Conservation (phyloP, 192 early-diverging fungal species). For the Backusella sp. region DNA sequence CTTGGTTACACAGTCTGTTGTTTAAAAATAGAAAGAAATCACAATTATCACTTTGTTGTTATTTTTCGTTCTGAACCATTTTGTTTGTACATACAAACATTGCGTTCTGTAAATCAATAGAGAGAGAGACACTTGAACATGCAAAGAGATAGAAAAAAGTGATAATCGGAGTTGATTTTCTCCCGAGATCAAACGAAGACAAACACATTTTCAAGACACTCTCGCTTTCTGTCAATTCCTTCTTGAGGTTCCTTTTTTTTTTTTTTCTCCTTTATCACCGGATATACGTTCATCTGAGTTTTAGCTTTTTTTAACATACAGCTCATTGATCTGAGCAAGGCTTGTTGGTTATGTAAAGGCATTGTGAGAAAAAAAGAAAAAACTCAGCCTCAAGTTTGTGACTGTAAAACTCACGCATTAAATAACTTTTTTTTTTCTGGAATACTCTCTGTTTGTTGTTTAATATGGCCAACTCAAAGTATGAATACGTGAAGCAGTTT, state of each 20-base stretch:
- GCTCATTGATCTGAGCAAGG: not conserved
- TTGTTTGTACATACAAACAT: not conserved
- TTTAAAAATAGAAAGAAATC: not conserved
- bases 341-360: not conserved
- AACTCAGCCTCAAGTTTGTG: not conserved
- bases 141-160: not conserved
- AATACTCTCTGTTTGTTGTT: not conserved
- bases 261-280: not conserved
- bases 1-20: not conserved
- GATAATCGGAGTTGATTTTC: not conserved
- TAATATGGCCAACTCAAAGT: constrained; percentile 92
- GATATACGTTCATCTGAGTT: not conserved
- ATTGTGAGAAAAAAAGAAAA: no score
- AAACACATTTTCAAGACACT: not conserved
- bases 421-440: not conserved
- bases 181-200: not conserved
- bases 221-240: not conserved
- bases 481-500: constrained; percentile 89
- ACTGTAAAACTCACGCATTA: not conserved
- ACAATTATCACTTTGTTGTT: not conserved
- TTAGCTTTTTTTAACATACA: not conserved
- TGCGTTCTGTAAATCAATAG: not conserved
- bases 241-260: not conserved
- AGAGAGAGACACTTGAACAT: not conserved
- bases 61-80: not conserved